Evolutionary conservation across 805 yeast species (phyloP).

Genomic region (Yarrowia sp.): DNA sequence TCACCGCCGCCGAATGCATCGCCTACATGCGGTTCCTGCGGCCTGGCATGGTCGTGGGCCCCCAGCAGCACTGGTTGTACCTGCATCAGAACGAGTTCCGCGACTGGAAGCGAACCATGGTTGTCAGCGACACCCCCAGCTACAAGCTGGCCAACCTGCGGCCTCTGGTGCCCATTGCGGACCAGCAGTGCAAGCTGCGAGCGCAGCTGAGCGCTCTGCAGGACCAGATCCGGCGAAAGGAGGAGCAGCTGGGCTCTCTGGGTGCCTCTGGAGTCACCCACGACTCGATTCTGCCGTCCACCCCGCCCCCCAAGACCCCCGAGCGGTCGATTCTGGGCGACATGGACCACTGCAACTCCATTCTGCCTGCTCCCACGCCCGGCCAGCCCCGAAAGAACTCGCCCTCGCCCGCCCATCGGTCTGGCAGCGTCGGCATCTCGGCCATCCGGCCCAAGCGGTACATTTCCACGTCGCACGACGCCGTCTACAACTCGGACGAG

Average conservation of each 20-base stretch:
- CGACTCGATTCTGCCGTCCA: conserved; percentile 17
- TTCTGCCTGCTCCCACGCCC: conserved; percentile 89
- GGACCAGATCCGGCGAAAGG: conserved; percentile 22
- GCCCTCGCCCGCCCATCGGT: conserved; percentile 30
- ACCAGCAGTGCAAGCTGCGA: conserved; percentile 28
- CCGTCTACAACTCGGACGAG: conserved; percentile 25
- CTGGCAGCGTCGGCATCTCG: neutral
- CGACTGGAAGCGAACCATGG: conserved; percentile 94
- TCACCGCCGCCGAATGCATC: conserved; percentile 95
- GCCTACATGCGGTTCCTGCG: conserved; percentile 94
- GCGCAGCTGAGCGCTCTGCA: conserved; percentile 5
- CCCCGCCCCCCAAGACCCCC: conserved; percentile 58
- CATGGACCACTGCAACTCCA: conserved; percentile 61
- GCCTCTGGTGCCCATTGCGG: conserved; percentile 38
- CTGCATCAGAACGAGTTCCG: conserved; percentile 93
- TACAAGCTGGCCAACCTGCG: conserved; percentile 41
- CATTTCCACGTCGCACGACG: conserved; percentile 31
- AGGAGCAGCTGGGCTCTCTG: conserved; percentile 15
- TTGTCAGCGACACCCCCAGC: conserved; percentile 62
- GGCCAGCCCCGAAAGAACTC: conserved; percentile 85
- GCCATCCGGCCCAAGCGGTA: conserved; percentile 2
- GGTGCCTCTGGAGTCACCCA: conserved; percentile 28
- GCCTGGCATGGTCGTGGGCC: conserved; percentile 99
- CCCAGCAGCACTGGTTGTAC: conserved; percentile 98
- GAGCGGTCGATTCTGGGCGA: conserved; percentile 71